These are phyloP conservation scores for Trichophyton rubrum DNA, from an alignment of 2,329 filamentous ascomycete species.

Conservation along the genomic window DNA sequence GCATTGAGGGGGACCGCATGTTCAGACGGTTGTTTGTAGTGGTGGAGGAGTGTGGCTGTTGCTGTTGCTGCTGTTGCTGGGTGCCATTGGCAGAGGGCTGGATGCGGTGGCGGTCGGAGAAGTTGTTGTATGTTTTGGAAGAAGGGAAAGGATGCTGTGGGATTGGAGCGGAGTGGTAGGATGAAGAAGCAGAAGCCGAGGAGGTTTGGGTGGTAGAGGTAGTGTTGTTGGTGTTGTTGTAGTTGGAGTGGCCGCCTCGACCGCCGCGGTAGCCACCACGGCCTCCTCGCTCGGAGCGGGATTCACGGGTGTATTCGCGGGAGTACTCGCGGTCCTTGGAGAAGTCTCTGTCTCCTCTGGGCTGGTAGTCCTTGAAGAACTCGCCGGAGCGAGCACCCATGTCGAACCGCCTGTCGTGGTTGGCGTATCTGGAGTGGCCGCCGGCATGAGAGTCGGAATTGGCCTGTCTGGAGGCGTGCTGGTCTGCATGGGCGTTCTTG, in stretches of 20 bases:
- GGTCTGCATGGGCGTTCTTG: constrained; percentile 16
- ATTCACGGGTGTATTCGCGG: constrained; percentile 17
- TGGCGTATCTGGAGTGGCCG: constrained; percentile 19
- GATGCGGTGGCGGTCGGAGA: constrained; percentile 31
- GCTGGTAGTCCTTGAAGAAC: constrained; percentile 13
- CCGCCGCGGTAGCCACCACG: constrained; percentile 29
- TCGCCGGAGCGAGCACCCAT: constrained; percentile 24
- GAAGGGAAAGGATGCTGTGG: constrained; percentile 29
- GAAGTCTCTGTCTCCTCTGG: constrained; percentile 25
- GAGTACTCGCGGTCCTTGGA: constrained; percentile 24
- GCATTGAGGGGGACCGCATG: constrained; percentile 49
- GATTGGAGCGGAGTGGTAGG: constrained; percentile 29
- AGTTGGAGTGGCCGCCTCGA: constrained; percentile 28
- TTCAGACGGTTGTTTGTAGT: constrained; percentile 36
- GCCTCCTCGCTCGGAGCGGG: constrained; percentile 29
- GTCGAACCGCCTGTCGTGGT: constrained; percentile 28
- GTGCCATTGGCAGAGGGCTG: constrained; percentile 21
- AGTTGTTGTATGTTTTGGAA: constrained; percentile 27
- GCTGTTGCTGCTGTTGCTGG: constrained; percentile 14
- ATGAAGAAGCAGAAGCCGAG: constrained; percentile 13
- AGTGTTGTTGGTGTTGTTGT: constrained; percentile 20
- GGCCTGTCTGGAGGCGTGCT: constrained; percentile 20
- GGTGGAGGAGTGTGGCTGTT: constrained; percentile 22
- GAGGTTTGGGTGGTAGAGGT: constrained; percentile 26
- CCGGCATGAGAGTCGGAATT: constrained; percentile 13